Evolutionary conservation across 2,329 filamentous ascomycete species (phyloP).

Genomic region (Ceratocystis albifundus): DNA sequence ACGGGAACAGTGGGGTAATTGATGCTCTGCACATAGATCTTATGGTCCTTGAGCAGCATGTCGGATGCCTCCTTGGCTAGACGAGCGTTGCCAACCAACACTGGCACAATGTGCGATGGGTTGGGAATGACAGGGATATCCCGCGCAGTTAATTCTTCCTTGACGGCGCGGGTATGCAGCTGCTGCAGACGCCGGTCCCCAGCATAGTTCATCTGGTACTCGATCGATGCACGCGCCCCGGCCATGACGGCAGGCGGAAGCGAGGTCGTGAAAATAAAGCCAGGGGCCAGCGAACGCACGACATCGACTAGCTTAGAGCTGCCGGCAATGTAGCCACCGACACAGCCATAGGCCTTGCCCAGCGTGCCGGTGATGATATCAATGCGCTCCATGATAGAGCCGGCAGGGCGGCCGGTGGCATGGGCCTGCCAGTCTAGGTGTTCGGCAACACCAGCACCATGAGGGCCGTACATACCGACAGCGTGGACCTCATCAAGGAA

Average conservation of each 20-base stretch:
- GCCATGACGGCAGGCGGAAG: slow-evolving; percentile 95
- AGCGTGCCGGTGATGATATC: slow-evolving; percentile 97
- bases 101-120: slow-evolving; percentile 88
- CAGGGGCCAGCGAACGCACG: slow-evolving; percentile 85
- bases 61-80: slow-evolving; percentile 86
- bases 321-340: slow-evolving; percentile 94
- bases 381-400: slow-evolving; percentile 87
- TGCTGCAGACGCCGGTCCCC: slow-evolving; percentile 88
- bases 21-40: slow-evolving; percentile 96
- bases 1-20: slow-evolving; percentile 98
- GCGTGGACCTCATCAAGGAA: slow-evolving; percentile 98
- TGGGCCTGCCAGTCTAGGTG: slow-evolving; percentile 92
- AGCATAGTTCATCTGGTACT: slow-evolving; percentile 78
- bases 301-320: slow-evolving; percentile 78
- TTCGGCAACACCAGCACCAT: slow-evolving; percentile 90
- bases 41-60: slow-evolving; percentile 76
- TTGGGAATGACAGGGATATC: slow-evolving; percentile 97
- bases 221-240: slow-evolving; percentile 78
- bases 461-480: slow-evolving; percentile 96
- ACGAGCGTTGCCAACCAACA: slow-evolving; percentile 88
- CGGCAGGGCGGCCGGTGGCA: slow-evolving; percentile 57
- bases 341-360: slow-evolving; percentile 94
- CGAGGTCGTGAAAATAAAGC: slow-evolving; percentile 98
- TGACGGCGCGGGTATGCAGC: slow-evolving; percentile 89
- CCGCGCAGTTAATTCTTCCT: slow-evolving; percentile 62